phyloP scores from a whole-genome alignment of 495 filamentous ascomycete species.

The Hypoxylon crocopeplum region DNA sequence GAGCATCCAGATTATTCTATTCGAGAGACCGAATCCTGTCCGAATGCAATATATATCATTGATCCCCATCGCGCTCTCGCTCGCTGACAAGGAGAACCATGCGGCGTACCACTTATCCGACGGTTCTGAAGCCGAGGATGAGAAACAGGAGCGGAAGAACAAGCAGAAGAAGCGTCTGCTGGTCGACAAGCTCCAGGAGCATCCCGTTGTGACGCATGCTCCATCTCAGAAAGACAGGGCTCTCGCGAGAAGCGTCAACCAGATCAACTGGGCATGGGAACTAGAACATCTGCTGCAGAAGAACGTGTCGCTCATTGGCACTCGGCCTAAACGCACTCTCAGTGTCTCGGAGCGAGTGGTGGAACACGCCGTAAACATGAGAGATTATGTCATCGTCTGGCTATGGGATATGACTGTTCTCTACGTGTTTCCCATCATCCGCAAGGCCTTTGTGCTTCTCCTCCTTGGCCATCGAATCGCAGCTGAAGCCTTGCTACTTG shows the following conservation, averaged over 20 bases:
- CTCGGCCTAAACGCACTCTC: slow-evolving; percentile 79
- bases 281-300: slow-evolving; percentile 81
- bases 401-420: slow-evolving; percentile 73
- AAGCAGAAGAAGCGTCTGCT: slow-evolving; percentile 63
- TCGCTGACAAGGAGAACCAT: slow-evolving; percentile 73
- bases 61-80: slow-evolving; percentile 82
- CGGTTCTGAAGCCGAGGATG: slow-evolving; percentile 67
- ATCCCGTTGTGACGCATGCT: slow-evolving; percentile 78
- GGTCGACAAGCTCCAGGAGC: slow-evolving; percentile 87
- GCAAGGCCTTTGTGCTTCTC: slow-evolving; percentile 72
- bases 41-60: slow-evolving; percentile 98
- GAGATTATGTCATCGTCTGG: slow-evolving; percentile 73
- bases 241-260: slow-evolving; percentile 83
- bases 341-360: slow-evolving; percentile 96
- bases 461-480: slow-evolving; percentile 81
- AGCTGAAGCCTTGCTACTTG: slow-evolving; percentile 77
- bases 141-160: slow-evolving; percentile 63
- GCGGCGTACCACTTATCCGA: slow-evolving; percentile 41
- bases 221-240: slow-evolving; percentile 83
- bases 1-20: slow-evolving; percentile 87
- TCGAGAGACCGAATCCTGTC: slow-evolving; percentile 81
- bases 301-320: slow-evolving; percentile 82
- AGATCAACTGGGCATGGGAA: slow-evolving; percentile 96
- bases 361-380: slow-evolving; percentile 85
- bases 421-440: slow-evolving; percentile 81